Conservation (phyloP, 2,329 filamentous ascomycete species). For the Colletotrichum sp. region DNA sequence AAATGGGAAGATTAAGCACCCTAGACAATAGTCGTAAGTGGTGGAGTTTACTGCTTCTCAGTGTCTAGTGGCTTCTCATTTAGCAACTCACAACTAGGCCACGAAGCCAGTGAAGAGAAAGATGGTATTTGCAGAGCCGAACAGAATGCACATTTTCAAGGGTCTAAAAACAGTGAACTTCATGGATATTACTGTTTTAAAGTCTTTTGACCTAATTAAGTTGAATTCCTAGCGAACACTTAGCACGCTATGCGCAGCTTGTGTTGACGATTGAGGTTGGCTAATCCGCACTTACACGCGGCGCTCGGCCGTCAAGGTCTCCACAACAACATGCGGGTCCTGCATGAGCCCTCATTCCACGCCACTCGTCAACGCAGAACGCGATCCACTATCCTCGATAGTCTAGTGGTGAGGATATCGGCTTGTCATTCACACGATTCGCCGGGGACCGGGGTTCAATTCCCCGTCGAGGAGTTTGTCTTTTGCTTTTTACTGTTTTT, state of each 20-base stretch:
- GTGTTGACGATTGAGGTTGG: neutral
- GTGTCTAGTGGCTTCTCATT: neutral
- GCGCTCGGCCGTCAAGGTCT: neutral
- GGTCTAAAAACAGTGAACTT: neutral
- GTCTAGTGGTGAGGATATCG: neutral
- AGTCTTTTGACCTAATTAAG: neutral
- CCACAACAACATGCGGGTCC: neutral
- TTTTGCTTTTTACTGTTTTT: neutral
- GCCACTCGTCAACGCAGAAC: neutral
- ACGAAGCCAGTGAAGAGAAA: fast-evolving
- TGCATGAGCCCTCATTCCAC: neutral
- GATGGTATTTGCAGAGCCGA: fast-evolving
- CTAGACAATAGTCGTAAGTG: fast-evolving
- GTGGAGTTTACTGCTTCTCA: fast-evolving
- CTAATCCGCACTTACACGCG: neutral
- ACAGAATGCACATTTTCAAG: neutral
- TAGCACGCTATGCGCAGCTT: neutral
- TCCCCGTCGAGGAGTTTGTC: neutral
- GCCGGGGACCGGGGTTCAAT: neutral
- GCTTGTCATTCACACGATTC: neutral
- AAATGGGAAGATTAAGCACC: fast-evolving
- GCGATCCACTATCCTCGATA: neutral
- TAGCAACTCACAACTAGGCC: no score
- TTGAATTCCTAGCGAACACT: fast-evolving
- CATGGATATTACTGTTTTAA: fast-evolving